Base-by-base conservation (phyloP, 179 eudicot species). In the Spinacia oleracea region DNA sequence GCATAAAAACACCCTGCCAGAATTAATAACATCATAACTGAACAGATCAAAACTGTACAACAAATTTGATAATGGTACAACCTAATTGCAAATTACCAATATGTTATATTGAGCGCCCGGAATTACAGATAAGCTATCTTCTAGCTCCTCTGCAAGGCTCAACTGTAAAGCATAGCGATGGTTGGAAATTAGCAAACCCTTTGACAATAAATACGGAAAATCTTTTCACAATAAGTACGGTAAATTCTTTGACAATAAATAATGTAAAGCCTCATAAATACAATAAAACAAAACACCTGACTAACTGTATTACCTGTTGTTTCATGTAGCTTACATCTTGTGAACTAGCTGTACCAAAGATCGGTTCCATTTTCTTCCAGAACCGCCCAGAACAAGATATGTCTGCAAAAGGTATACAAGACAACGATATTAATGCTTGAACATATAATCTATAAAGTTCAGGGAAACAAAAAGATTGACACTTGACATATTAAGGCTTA, bases 301-400 rank as follows among this genome's bases (percentile, higher is more conserved):
- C 63, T 18, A 70, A 73, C 34, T 65, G 40, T 25, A 42, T 60
- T 84, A 95, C 99, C 97, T 96, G 96, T 73, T 89, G 86, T 58
- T 85, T 84, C 77, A 93, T 84, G 81, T 78, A 90, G 78, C 86
- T 86, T 43, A 76, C 67, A 72, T 91, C 93, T 58, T 82, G 87
- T 35, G 84, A 80, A 67, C 90, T 83, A 62, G 85, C 84, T 79
- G 97, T 72, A 38, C 87, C 77, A 80, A 96, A 96, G 56, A 90
- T 66, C 14, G 91, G 88, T 79, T 96, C 97, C 80, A 91, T 77
- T 79, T 87, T 93, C 87, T 92, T 93, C 99, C 99, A 96, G 76
- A 90, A 93, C 70, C 87, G 77, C 74, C 90, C 86, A 72, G 96
- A 81, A 83, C 92, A 91, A 42, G 91, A 89, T 77, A 69, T 78